Evolutionary conservation across 2,329 filamentous ascomycete species (phyloP), one percentile per base, ranked within the genome.

Genomic region (Aspergillus ochraceoroseus): DNA sequence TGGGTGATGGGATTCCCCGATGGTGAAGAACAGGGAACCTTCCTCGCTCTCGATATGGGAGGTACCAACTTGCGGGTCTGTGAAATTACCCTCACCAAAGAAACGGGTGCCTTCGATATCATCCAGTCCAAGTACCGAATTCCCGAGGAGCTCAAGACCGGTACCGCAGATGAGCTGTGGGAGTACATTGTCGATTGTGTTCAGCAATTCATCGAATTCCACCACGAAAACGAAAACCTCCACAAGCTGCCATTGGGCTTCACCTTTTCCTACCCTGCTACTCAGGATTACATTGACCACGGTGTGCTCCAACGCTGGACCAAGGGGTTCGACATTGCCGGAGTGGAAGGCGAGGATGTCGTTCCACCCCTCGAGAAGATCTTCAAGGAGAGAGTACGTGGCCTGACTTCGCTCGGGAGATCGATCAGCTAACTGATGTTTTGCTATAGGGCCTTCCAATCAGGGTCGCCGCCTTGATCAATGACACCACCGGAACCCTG

Each of bases 111-210:
- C 65, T 94, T 92, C 67, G 87, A 92, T 63, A 94, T 95, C 59
- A 87, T 89, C 51, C 90, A 96, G 71, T 92, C 87, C 58, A 95
- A 95, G 70, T 95, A 95, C 70, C 83, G 83, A 49, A 88, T 96
- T 77, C 90, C 90, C 1, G 85, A 94, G 59, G 87, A 94, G 67
- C 76, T 96, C 54, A 95, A 94, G 72, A 87, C 83, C 1, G 87
- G 86, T 33, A 79, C 80, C 23, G 77, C 83, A 3, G 86, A 94
- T 26, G 85, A 94, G 66, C 77, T 95, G 3, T 96, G 88, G 87
- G 87, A 89, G 57, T 95, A 95, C 67, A 87, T 95, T 60, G 87
- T 88, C 62, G 87, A 94, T 67, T 94, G 88, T 63, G 73, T 95
- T 43, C 78, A 89, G 66, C 87, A 94, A 61, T 95, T 95, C 65